Evolutionary conservation across 108 stramenopile genomes (phyloP).

Genomic region (Cyclostephanos tholiformis): DNA sequence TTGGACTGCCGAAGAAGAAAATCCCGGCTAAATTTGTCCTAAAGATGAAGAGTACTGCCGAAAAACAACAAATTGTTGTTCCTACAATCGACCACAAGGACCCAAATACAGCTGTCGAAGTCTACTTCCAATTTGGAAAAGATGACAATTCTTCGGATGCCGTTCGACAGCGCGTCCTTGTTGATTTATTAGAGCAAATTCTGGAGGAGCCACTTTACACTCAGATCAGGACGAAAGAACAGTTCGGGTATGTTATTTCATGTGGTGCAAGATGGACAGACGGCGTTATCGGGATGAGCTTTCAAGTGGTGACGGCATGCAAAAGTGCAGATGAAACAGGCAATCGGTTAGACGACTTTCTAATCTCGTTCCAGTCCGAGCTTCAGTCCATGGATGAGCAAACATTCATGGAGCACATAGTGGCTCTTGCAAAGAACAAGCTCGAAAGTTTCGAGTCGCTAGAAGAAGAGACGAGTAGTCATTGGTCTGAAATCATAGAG

Average conservation of each 20-base stretch:
- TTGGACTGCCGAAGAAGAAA: constrained; percentile 66
- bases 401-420: constrained; percentile 69
- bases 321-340: constrained; percentile 66
- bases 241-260: constrained; percentile 48
- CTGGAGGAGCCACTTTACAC: constrained; percentile 83
- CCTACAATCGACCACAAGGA: constrained; percentile 72
- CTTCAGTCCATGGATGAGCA: constrained; percentile 56
- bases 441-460: constrained; percentile 80
- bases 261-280: constrained; percentile 46
- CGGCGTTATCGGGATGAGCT: constrained; percentile 79
- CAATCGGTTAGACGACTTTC: constrained; percentile 68
- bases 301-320: constrained; percentile 64
- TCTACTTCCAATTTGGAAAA: constrained; percentile 83
- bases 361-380: constrained; percentile 61
- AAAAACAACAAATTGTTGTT: constrained; percentile 25
- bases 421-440: constrained; percentile 77
- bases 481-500: constrained; percentile 76
- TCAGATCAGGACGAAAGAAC: constrained; percentile 70
- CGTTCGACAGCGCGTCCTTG: constrained; percentile 59
- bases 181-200: constrained; percentile 72
- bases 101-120: constrained; percentile 79
- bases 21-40: constrained; percentile 58
- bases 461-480: constrained; percentile 59
- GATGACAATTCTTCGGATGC: constrained; percentile 47
- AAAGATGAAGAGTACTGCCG: constrained; percentile 28